Evolutionary conservation across 2,329 filamentous ascomycete species (phyloP), one percentile per base, ranked within the genome.

Genomic region (Ascochyta viciae-villosae): DNA sequence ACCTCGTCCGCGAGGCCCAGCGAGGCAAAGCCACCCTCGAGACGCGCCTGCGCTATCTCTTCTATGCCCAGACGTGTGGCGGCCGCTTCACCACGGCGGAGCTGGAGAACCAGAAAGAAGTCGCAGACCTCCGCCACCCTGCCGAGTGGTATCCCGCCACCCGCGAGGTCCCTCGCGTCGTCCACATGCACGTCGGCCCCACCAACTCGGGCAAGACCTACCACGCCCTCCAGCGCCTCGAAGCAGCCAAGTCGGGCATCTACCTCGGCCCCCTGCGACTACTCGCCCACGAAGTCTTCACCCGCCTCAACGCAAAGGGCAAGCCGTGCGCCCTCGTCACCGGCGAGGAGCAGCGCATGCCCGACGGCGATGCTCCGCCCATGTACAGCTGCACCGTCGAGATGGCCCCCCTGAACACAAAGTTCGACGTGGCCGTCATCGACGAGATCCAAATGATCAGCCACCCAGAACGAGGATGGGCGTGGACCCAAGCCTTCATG

Each of bases 131-230:
- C 63, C 86, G 92, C n/a, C 92, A 87, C 74, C 95, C 95, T 0
- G 84, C 88, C 50, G 95, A 99, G 74, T 98, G 94, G 94, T 98
- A 89, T 71, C 92, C 94, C 0, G 87, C 85, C 4, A 95, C 95
- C 1, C 85, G 96, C 55, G 83, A 86, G 41, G 81, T 95, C 66
- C 90, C 93, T 68, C 84, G 95, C 40, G 94, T 87, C 0, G 84
- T 99, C 37, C 92, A 98, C 78, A 81, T 99, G 19, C 95, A 99
- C 68, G 92, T 99, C 45, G 95, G 95, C 0, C 95, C 95, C 1
- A 99, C 95, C 2, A 99, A 99, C 75, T 98, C 95, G 0, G 95
- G 95, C 54, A 99, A 99, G 81, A 99, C 96, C 0, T 99, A 98
- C 72, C 89, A 92, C 72, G 96, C 95, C 0, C 79, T 99, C 61